Conservation (phyloP, 1,139 yeast species). For the Taiozyma sp. region DNA sequence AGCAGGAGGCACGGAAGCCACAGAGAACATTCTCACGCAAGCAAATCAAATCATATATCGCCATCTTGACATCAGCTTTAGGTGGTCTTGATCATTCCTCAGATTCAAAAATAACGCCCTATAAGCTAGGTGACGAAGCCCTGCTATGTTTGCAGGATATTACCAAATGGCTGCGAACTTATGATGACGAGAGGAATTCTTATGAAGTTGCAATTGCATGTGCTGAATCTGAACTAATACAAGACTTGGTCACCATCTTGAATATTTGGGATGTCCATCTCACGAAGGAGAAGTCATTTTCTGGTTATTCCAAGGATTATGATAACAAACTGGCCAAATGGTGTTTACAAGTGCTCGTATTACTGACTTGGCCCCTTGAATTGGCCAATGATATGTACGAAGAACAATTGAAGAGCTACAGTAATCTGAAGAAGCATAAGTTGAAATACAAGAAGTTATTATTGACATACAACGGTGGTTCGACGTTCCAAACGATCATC, state of each 20-base stretch:
- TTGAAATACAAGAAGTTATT: slow-evolving; percentile 65
- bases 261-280: slow-evolving; percentile 61
- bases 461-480: slow-evolving; percentile 52
- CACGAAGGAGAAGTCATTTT: slow-evolving; percentile 23
- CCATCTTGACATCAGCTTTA: slow-evolving; percentile 69
- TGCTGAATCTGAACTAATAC: slow-evolving; percentile 72
- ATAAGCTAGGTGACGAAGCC: slow-evolving; percentile 87
- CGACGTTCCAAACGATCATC: slow-evolving; percentile 61
- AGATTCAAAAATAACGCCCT: slow-evolving; percentile 42
- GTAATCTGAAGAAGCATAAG: slow-evolving; percentile 63
- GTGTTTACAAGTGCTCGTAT: slow-evolving; percentile 73
- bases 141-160: slow-evolving; percentile 64
- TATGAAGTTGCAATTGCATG: slow-evolving; percentile 88
- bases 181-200: slow-evolving; percentile 64
- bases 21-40: slow-evolving; percentile 7
- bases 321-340: slow-evolving; percentile 64
- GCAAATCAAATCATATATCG: slow-evolving; percentile 51
- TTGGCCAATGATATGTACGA: slow-evolving; percentile 42
- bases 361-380: slow-evolving; percentile 82
- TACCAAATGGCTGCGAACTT: slow-evolving; percentile 79
- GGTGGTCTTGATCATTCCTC: slow-evolving; percentile 72
- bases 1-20: neutral
- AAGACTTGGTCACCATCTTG: slow-evolving; percentile 71
- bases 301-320: slow-evolving; percentile 25
- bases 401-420: slow-evolving; percentile 51